These are phyloP conservation scores for Metschnikowia borealis DNA, from an alignment of 805 yeast genomes.

Conservation along the genomic window DNA sequence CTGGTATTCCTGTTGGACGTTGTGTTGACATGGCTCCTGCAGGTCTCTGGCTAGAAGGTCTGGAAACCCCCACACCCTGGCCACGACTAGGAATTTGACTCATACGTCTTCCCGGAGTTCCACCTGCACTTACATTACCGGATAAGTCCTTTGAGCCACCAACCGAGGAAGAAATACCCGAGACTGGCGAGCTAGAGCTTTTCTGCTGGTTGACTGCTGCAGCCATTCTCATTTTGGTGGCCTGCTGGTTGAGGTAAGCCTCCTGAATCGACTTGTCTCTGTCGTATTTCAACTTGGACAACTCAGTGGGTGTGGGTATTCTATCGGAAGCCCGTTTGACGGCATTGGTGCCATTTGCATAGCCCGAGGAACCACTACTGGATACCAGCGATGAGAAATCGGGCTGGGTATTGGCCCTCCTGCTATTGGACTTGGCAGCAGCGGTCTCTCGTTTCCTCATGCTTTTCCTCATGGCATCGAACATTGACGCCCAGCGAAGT, in stretches of 20 bases:
- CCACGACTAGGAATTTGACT: constrained; percentile 6
- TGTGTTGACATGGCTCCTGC: neutral
- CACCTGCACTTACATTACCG: neutral
- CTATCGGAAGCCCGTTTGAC: constrained; percentile 43
- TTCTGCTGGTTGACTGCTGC: constrained; percentile 39
- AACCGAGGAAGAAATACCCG: constrained; percentile 8
- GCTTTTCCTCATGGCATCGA: constrained; percentile 88
- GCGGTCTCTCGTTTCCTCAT: constrained; percentile 85
- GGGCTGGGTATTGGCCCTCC: constrained; percentile 15
- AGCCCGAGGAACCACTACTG: constrained; percentile 6
- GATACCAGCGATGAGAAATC: constrained; percentile 6
- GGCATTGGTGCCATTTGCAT: constrained; percentile 1
- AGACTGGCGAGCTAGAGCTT: neutral
- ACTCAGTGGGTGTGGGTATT: constrained; percentile 69
- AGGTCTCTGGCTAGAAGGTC: neutral
- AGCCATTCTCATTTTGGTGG: constrained; percentile 39
- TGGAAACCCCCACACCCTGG: neutral
- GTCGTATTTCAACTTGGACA: constrained; percentile 77
- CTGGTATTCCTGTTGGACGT: constrained; percentile 1
- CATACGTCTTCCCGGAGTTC: constrained; percentile 2
- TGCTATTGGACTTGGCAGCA: constrained; percentile 28
- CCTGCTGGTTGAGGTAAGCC: constrained; percentile 51
- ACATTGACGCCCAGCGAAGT: constrained; percentile 94
- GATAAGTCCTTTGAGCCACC: constrained; percentile 13
- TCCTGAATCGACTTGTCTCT: constrained; percentile 83